Percentiles rank a stretch among this genome's conserved stretches.
These are phyloP conservation scores for Penicillium ucsense DNA, from an alignment of 495 filamentous ascomycete species.

Conservation along the genomic window DNA sequence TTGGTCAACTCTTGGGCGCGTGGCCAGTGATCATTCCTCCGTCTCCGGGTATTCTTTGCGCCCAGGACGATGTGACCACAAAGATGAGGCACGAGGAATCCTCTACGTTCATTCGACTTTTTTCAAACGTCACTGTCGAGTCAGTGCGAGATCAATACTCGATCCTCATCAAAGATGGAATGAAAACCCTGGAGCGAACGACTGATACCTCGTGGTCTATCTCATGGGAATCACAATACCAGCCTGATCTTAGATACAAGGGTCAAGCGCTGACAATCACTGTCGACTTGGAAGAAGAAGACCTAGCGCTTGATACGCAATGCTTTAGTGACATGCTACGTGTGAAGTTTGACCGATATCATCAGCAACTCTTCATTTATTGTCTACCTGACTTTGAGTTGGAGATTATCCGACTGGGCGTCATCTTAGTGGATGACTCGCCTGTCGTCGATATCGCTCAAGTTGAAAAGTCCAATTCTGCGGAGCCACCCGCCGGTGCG, in stretches of 20 bases:
- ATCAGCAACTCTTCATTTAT: conserved; percentile 40
- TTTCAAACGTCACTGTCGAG: conserved; percentile 17
- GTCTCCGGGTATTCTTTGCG: conserved; percentile 40
- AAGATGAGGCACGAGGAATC: conserved; percentile 38
- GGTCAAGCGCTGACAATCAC: conserved; percentile 40
- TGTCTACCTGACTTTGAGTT: conserved; percentile 32
- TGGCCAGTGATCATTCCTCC: conserved; percentile 44
- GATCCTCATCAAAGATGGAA: conserved; percentile 10
- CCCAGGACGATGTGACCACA: conserved; percentile 40
- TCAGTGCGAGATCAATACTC: conserved; percentile 19
- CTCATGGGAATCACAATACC: conserved; percentile 22
- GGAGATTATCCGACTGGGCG: conserved; percentile 38
- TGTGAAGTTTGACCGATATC: conserved; percentile 28
- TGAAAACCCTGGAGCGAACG: conserved; percentile 11
- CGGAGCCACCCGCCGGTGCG: conserved; percentile 22
- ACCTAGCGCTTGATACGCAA: conserved; percentile 14
- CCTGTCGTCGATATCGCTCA: conserved; percentile 27
- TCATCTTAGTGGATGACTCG: conserved; percentile 32
- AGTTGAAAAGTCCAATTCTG: conserved; percentile 16
- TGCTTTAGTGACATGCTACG: conserved; percentile 19
- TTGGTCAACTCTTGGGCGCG: conserved; percentile 38
- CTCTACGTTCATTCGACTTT: conserved; percentile 29
- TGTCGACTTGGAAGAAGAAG: conserved; percentile 22
- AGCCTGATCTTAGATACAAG: conserved; percentile 39
- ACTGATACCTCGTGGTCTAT: conserved; percentile 9